Evolutionary conservation across 106 monocot species (phyloP).

Genomic region (Phalaenopsis equestris): DNA sequence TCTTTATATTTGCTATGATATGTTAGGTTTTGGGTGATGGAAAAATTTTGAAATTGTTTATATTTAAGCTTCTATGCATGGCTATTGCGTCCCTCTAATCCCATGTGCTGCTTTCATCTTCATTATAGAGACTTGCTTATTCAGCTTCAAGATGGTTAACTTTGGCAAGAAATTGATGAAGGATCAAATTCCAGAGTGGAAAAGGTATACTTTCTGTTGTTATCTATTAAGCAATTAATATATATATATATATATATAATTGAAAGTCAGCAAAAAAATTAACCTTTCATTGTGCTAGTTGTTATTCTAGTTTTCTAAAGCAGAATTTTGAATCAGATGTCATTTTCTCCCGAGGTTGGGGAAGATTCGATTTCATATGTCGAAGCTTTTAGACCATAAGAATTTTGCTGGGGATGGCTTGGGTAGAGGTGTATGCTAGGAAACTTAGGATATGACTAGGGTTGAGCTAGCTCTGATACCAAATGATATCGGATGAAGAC

Average conservation of each 20-base stretch:
- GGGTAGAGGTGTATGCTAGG: too few species aligned
- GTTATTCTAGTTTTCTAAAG: background rate
- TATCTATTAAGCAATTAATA: too few species aligned
- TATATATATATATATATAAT: background rate
- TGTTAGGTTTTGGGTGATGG: background rate
- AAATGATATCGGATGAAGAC: too few species aligned
- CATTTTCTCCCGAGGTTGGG: background rate
- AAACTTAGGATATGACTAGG: too few species aligned
- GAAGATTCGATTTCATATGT: too few species aligned
- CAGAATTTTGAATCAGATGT: background rate
- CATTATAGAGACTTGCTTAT: constrained; percentile 4
- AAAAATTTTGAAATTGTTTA: background rate
- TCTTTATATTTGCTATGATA: background rate
- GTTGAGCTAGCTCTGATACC: too few species aligned
- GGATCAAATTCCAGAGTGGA: constrained; percentile 79
- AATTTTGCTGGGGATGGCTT: too few species aligned
- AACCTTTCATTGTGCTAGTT: background rate
- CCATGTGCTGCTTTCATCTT: background rate
- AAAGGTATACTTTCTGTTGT: constrained; percentile 40
- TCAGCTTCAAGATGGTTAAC: constrained; percentile 53
- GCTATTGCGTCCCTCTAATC: background rate
- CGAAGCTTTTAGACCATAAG: too few species aligned
- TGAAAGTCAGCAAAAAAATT: background rate
- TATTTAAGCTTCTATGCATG: background rate
- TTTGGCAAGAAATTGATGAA: constrained; percentile 79